Base-by-base conservation (phyloP, 306 rosid genomes). In the Neltuma alba region DNA sequence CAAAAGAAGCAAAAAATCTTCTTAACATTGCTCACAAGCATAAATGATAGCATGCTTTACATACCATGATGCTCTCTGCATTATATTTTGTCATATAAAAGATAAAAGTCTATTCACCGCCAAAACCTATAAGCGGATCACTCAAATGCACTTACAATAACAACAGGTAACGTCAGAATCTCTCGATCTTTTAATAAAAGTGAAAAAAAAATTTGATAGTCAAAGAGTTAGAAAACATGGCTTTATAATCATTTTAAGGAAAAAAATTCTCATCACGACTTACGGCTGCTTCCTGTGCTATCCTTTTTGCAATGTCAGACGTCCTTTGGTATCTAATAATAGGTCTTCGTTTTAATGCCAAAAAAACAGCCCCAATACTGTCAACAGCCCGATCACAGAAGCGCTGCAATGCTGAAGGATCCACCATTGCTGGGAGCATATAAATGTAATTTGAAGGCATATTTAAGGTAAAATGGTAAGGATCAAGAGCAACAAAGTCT, bases 381-480 rank as follows among this genome's bases (percentile, higher is more conserved):
- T 95, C 99, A 80, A 95, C 99, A 48, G 83, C 90, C 76, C 82
- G 90, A 76, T 90, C 93, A 79, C 94, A 89, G 82, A 91, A 95
- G 62, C 52, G 78, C 84, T 89, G 96, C 86, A 87, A 76, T 62
- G 82, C 83, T 63, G 92, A 84, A 83, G 91, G 97, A 81, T 93
- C 99, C 48, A 91, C 90, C 77, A 90, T 87, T 54, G 99, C 98
- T 55, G 99, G 99, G 50, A 95, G 95, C 94, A 95, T 95, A 79
- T 95, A 93, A 37, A 82, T 52, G 84, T 89, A 90, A 85, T 88
- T 92, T 77, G 97, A 86, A 58, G 91, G 87, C 66, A 95, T 69
- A 64, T 95, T 90, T 84, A 95, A 81, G 80, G 92, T 87, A 89
- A 91, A 95, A 85, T 95, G 99, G 83, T 85, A 92, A 37, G 94